These are phyloP conservation scores for Hypericum perforatum DNA, from an alignment of 345 rosid genomes.

Conservation along the genomic window DNA sequence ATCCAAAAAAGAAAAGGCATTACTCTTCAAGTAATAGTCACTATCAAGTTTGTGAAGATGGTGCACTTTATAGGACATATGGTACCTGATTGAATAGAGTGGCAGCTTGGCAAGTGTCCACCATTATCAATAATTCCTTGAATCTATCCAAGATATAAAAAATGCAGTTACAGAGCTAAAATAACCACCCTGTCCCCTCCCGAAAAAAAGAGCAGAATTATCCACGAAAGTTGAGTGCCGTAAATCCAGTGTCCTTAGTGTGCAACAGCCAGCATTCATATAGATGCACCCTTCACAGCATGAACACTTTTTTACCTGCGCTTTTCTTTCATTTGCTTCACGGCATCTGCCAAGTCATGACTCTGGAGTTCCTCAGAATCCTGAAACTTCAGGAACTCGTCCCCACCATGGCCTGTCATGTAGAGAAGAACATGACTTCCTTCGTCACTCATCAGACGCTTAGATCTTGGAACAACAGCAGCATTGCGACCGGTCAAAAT, in stretches of 20 bases:
- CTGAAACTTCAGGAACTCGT: slow-evolving; percentile 90
- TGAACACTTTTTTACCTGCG: slow-evolving; percentile 36
- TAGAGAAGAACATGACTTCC: slow-evolving; percentile 94
- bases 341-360: slow-evolving; percentile 99
- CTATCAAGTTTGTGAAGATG: too few relatives aligned
- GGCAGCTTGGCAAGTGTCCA: slow-evolving; percentile 98
- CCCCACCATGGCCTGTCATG: slow-evolving; percentile 99
- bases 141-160: slow-evolving; percentile 32
- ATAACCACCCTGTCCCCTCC: too few relatives aligned
- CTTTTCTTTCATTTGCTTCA: slow-evolving; percentile 99
- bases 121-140: slow-evolving; percentile 96
- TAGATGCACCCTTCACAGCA: too few relatives aligned
- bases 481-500: slow-evolving; percentile 90
- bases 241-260: too few relatives aligned
- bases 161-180: too few relatives aligned
- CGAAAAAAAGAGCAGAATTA: too few relatives aligned
- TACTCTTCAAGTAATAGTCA: too few relatives aligned
- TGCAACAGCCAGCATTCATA: too few relatives aligned
- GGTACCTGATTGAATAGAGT: slow-evolving; percentile 89
- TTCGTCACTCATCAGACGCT: slow-evolving; percentile 95
- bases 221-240: too few relatives aligned
- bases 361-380: slow-evolving; percentile 97
- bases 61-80: too few relatives aligned
- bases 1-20: too few relatives aligned
- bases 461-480: slow-evolving; percentile 93